Evolutionary conservation across 129 eudicot genomes (phyloP), one percentile per base, ranked within the genome.

Genomic region (Glebionis coronaria): DNA sequence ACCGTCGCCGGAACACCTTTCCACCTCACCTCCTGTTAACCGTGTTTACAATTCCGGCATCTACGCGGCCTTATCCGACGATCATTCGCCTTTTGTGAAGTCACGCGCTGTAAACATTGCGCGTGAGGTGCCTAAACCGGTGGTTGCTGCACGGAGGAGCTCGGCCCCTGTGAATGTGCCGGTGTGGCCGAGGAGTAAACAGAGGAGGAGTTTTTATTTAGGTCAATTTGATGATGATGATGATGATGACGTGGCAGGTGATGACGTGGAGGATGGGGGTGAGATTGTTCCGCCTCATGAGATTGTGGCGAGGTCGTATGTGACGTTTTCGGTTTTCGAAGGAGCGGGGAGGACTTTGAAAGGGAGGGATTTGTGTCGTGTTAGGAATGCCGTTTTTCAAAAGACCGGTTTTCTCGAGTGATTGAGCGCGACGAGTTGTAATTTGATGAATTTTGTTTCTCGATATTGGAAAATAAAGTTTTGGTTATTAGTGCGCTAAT

Each of bases 161-260:
- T 92, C 98, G 56, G 98, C 96, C 44, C 98, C 98, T 40, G 86
- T 92, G 53, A 88, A 88, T 70, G 88, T 92, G 11, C 98, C 98
- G 49, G 67, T 71, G 54, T 92, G 98, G 97, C 83, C 87, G 42
- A 76, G 67, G 76, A 68, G 75, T 57, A 53, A 58, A 7, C 42
- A 35, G n/a, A 0, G 67, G 44, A 62, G 40, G 29, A 62, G 5
- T 7, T n/a, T 45, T 49, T 42, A 71, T 64, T 44, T 61, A 31
- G 81, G 65, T 21, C 57, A 73, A 21, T 67, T 82, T 15, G 94
- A 79, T 44, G 84, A 76, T 6, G 84, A 4, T 65, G 19, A 23
- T 35, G 74, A 56, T 35, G 90, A 80, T 38, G 73, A 63, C 31
- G 74, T 65, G 58, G 74, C 42, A 50, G 84, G 58, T 3, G 90